Conservation (phyloP, 441 rosid species). For the Pelargonium australe region DNA sequence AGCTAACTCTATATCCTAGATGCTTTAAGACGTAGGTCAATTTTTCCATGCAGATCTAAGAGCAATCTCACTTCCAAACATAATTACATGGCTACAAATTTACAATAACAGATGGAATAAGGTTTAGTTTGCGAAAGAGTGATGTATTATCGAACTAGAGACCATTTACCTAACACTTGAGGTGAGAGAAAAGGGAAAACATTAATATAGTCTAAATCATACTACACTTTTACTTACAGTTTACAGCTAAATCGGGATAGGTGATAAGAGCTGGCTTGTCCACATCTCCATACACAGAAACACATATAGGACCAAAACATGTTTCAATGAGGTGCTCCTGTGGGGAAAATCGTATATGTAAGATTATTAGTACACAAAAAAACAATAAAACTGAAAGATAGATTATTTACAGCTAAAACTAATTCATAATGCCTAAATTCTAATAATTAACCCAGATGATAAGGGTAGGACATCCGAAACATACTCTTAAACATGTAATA, state of each 20-base stretch:
- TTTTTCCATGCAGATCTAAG: background rate
- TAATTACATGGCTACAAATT: background rate
- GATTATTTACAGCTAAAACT: background rate
- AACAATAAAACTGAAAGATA: background rate
- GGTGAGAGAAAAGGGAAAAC: background rate
- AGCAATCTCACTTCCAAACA: background rate
- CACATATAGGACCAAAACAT: constrained; percentile 20
- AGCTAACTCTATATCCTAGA: background rate
- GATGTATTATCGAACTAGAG: background rate
- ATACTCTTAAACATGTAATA: background rate
- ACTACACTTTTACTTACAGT: constrained; percentile 19
- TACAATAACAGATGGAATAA: background rate
- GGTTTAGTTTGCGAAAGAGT: background rate
- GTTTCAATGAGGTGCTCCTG: constrained; percentile 26
- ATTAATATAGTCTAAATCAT: background rate
- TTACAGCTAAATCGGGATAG: constrained; percentile 27
- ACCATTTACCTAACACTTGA: too few species aligned
- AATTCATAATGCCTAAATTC: background rate
- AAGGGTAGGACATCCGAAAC: background rate
- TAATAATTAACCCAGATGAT: background rate
- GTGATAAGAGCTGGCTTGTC: constrained; percentile 31
- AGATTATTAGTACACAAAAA: background rate
- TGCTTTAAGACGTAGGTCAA: background rate
- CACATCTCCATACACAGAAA: constrained; percentile 23
- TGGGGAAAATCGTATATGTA: background rate